Percentiles rank a stretch among this genome's conserved stretches.
phyloP scores from a whole-genome alignment of 129 eudicot species.

The Centrapalus pauciflorus region DNA sequence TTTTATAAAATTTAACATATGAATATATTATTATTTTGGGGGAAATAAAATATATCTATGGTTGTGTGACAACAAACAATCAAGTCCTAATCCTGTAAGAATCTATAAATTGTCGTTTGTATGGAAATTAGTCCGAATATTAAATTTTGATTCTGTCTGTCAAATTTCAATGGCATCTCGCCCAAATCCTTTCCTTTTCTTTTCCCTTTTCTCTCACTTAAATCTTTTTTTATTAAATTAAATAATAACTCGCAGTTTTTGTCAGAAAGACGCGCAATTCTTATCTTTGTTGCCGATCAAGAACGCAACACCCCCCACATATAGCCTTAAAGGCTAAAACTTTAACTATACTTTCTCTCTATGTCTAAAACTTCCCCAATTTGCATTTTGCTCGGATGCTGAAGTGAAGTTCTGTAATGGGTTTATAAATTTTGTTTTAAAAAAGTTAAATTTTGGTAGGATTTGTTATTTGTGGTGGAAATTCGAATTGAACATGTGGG shows the following conservation, averaged over 20 bases:
- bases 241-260: slow-evolving; percentile 17
- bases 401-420: background rate
- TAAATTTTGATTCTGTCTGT: background rate
- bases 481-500: background rate
- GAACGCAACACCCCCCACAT: slow-evolving; percentile 30
- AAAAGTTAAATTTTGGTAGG: background rate
- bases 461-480: background rate
- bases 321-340: slow-evolving; percentile 10
- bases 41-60: background rate
- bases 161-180: background rate
- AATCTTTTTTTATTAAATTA: slow-evolving; percentile 1
- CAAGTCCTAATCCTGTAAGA: slow-evolving; percentile 14
- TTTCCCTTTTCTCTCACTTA: slow-evolving; percentile 13
- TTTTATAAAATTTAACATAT: too few relatives aligned
- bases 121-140: slow-evolving; percentile 3
- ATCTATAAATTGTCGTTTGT: slow-evolving; percentile 29
- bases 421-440: background rate
- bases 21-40: too few relatives aligned
- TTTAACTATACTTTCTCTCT: slow-evolving; percentile 5
- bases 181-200: background rate
- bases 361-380: background rate
- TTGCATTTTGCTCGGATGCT: background rate
- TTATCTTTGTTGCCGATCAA: slow-evolving; percentile 41
- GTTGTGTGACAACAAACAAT: background rate
- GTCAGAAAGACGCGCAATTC: slow-evolving; percentile 23